Base-by-base conservation (phyloP, 148 eudicot species). In the Rhododendron williamsianum region DNA sequence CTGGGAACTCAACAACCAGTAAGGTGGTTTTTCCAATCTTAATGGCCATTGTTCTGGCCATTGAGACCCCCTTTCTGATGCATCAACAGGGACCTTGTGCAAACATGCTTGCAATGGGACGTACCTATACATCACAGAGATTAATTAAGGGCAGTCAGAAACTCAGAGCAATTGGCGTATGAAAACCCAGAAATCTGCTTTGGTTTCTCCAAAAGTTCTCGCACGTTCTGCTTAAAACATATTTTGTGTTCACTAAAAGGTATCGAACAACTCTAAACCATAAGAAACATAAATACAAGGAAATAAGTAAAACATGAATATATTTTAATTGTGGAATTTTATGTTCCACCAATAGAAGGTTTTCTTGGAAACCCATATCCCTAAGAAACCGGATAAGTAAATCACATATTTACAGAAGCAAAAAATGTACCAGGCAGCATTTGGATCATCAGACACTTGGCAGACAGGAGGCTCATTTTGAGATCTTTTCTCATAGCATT, bases 21-120 rank as follows among this genome's bases (percentile, higher is more conserved):
- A 89, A 19, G 97, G 97, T 80, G 91, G 85, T 85, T 84, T 87
- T 85, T 91, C 87, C 89, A 91, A 35, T 87, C 97, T 92, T 76
- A 81, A 58, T 49, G 97, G 93, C 97, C 97, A 94, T 72, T 43
- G 85, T 80, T 90, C 84, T 63, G 97, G 97, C 93, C 95, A 94
- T 38, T 90, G 89, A 49, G 93, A 91, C 23, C 95, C 95, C 63
- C 94, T 94, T 41, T 90, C 91, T 9, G 90, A 88, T 87, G 88
- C 63, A 84, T 90, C 89, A 71, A 69, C 89, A 35, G 97, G 95
- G 69, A 89, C 92, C 86, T 85, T 93, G 90, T 94, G 93, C 58
- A 94, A 86, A 89, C 97, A 94, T 85, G 97, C 92, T 86, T 93
- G 77, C 84, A 94, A 87, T 19, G 89, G 85, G 71, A 91, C 91